These are phyloP conservation scores for Larix sibirica DNA, from an alignment of 83 land plant species.

Conservation along the genomic window DNA sequence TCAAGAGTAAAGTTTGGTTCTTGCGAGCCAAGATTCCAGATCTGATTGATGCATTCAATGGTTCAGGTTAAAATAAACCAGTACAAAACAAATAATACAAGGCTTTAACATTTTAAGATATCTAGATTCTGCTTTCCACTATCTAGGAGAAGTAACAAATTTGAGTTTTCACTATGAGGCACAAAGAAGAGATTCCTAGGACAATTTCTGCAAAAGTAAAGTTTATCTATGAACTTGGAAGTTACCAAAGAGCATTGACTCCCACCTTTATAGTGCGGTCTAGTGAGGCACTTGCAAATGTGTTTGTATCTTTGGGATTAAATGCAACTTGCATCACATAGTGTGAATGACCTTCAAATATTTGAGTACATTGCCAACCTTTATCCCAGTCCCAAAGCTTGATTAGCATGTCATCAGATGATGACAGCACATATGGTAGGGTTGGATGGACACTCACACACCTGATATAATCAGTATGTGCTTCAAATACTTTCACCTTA, in stretches of 20 bases:
- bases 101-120: background rate
- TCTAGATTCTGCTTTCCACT: no score
- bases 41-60: constrained; percentile 37
- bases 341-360: constrained; percentile 98
- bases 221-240: background rate
- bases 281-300: constrained; percentile 98
- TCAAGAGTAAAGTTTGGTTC: constrained; percentile 98
- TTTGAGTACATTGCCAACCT: constrained; percentile 96
- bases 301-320: constrained; percentile 98
- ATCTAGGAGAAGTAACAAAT: background rate
- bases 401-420: constrained; percentile 99
- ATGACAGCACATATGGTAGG: constrained; percentile 96
- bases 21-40: constrained; percentile 97
- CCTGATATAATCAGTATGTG: constrained; percentile 97
- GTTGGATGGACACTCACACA: constrained; percentile 98
- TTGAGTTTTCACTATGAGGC: background rate
- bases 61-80: background rate
- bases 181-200: background rate
- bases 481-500: constrained; percentile 93
- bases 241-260: background rate
- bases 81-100: background rate
- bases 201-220: background rate
- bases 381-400: constrained; percentile 99
- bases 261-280: constrained; percentile 91
- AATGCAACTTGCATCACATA: constrained; percentile 99